These are phyloP conservation scores for Diphasiastrum complanatum DNA, from an alignment of 83 land plant species.

Conservation along the genomic window DNA sequence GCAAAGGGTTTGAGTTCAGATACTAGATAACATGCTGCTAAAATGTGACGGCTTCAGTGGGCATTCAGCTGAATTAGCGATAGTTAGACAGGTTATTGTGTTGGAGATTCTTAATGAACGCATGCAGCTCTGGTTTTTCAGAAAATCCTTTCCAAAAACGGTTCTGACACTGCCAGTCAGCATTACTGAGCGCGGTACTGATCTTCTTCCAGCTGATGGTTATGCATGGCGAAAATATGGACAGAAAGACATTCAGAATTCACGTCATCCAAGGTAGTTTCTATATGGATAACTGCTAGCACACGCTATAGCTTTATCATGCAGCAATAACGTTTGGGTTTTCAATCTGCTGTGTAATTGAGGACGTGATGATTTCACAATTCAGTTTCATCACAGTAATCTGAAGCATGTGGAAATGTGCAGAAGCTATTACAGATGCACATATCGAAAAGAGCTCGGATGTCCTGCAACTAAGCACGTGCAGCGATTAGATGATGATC, in stretches of 20 bases:
- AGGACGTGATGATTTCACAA: background rate
- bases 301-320: background rate
- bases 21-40: too few species aligned
- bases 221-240: slow-evolving; percentile 65
- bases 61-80: too few species aligned
- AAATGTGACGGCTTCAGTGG: too few species aligned
- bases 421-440: slow-evolving; percentile 67
- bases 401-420: slow-evolving; percentile 2
- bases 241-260: slow-evolving; percentile 55
- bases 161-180: slow-evolving; percentile 25
- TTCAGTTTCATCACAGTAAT: background rate
- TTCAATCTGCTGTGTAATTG: background rate
- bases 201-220: slow-evolving; percentile 45
- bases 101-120: too few species aligned
- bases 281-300: background rate
- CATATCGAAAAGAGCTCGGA: slow-evolving; percentile 39
- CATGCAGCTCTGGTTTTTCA: too few species aligned
- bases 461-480: slow-evolving; percentile 55
- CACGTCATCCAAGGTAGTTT: slow-evolving; percentile 46
- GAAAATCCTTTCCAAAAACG: slow-evolving; percentile 39
- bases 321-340: background rate
- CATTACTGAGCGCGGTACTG: slow-evolving; percentile 27
- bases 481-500: slow-evolving; percentile 49
- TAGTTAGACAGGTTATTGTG: too few species aligned
- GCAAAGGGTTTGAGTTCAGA: too few species aligned